These are phyloP conservation scores for Plasmodium adleri DNA, from an alignment of 169 alveolate genomes.

Conservation along the genomic window DNA sequence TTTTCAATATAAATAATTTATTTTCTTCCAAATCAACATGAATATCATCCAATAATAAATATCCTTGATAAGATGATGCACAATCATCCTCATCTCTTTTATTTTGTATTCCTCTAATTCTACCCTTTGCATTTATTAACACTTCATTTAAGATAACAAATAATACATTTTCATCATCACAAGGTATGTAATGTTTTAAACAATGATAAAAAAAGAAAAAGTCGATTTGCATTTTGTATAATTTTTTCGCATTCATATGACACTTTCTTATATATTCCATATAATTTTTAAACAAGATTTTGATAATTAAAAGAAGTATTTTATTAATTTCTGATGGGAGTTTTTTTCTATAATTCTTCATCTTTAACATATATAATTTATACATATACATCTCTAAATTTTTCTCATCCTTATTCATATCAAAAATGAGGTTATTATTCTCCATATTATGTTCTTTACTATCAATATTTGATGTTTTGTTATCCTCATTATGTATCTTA, in stretches of 20 bases:
- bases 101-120: not conserved
- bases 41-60: constrained; percentile 12
- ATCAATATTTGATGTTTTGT: not conserved
- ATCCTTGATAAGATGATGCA: not conserved
- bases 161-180: constrained; percentile 73
- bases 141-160: constrained; percentile 73
- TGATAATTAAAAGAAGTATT: constrained; percentile 54
- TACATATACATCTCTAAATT: constrained; percentile 74
- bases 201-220: constrained; percentile 63
- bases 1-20: constrained; percentile 36
- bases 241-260: constrained; percentile 51
- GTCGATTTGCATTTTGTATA: constrained; percentile 39
- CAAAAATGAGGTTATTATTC: not conserved
- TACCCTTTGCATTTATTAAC: constrained; percentile 49
- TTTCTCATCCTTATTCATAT: not conserved
- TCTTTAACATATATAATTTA: constrained; percentile 57
- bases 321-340: constrained; percentile 22
- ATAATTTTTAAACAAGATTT: constrained; percentile 58
- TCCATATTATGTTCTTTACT: not conserved
- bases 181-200: constrained; percentile 47
- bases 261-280: constrained; percentile 50
- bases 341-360: constrained; percentile 67
- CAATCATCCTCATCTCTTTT: constrained; percentile 1
- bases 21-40: constrained; percentile 12
- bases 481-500: not conserved